Evolutionary conservation across 257 asterid species (phyloP).

Genomic region (Scutellaria barbata): DNA sequence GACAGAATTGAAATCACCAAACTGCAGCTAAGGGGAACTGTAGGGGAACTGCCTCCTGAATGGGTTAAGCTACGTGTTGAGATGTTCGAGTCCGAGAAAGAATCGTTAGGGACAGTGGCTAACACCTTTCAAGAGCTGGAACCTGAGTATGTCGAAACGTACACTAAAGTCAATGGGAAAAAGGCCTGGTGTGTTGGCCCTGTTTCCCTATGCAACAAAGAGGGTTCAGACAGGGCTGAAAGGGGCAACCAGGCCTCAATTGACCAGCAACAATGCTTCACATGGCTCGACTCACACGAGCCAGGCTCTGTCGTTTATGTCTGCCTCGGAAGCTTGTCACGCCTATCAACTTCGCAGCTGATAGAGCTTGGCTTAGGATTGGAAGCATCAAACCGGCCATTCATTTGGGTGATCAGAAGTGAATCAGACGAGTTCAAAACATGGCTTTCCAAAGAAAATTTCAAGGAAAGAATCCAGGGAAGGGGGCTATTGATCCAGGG

Average conservation of each 20-base stretch:
- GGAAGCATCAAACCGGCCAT: slow-evolving; percentile 48
- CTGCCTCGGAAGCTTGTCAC: slow-evolving; percentile 54
- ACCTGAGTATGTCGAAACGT: slow-evolving; percentile 38
- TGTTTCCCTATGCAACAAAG: slow-evolving; percentile 47
- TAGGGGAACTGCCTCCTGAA: neutral
- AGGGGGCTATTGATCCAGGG: slow-evolving; percentile 51
- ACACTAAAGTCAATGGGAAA: slow-evolving; percentile 31
- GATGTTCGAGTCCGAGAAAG: slow-evolving; percentile 35
- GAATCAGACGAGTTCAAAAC: slow-evolving; percentile 38
- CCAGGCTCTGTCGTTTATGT: slow-evolving; percentile 46
- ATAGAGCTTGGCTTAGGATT: slow-evolving; percentile 54
- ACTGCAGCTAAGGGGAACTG: slow-evolving; percentile 40
- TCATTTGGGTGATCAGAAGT: slow-evolving; percentile 52
- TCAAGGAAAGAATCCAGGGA: slow-evolving; percentile 45
- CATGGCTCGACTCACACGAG: slow-evolving; percentile 48
- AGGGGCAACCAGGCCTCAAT: slow-evolving; percentile 47
- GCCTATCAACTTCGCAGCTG: slow-evolving; percentile 42
- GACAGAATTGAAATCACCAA: slow-evolving; percentile 48
- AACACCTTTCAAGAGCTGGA: slow-evolving; percentile 57
- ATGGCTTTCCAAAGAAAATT: slow-evolving; percentile 46
- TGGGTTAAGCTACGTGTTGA: slow-evolving; percentile 24
- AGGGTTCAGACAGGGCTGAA: slow-evolving; percentile 43
- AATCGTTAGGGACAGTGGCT: slow-evolving; percentile 51
- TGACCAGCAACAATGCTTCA: slow-evolving; percentile 38
- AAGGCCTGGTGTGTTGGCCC: slow-evolving; percentile 59